These are phyloP conservation scores for Porpolomopsis calyptriformis DNA, from an alignment of 768 basidiomycete species.

Conservation along the genomic window DNA sequence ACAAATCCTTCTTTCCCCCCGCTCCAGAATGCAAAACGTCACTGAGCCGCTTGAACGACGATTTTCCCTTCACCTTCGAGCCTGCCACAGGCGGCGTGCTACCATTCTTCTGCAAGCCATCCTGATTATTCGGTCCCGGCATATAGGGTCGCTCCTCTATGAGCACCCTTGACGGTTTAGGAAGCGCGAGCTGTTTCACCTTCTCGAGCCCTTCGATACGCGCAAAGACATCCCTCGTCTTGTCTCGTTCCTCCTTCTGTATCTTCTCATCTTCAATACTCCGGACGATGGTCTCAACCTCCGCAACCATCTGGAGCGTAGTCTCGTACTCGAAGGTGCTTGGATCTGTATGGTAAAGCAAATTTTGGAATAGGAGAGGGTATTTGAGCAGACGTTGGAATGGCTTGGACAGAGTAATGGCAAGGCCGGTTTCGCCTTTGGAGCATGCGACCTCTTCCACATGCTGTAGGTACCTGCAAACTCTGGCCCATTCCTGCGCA, in stretches of 20 bases:
- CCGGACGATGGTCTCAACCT: conserved; percentile 91
- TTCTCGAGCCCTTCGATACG: conserved; percentile 94
- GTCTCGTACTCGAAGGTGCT: conserved; percentile 96
- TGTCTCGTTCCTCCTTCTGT: conserved; percentile 90
- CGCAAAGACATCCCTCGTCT: conserved; percentile 89
- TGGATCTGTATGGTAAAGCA: conserved; percentile 93
- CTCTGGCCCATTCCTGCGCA: conserved; percentile 64
- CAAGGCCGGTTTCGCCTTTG: conserved; percentile 87
- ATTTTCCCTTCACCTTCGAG: conserved; percentile 66
- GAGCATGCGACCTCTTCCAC: conserved; percentile 74
- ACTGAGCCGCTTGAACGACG: conserved; percentile 81
- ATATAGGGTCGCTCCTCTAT: conserved; percentile 62
- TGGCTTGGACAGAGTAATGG: conserved; percentile 92
- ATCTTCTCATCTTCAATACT: conserved; percentile 98
- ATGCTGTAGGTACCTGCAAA: conserved; percentile 61
- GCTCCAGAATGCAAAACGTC: conserved; percentile 68
- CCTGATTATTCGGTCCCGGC: conserved; percentile 24
- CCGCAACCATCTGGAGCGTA: conserved; percentile 91
- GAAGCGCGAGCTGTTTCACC: conserved; percentile 83
- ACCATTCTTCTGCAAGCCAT: conserved; percentile 24
- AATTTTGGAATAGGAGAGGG: conserved; percentile 93
- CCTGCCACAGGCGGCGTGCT: conserved; percentile 32
- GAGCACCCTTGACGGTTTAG: conserved; percentile 83
- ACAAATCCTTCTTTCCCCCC: conserved; percentile 74
- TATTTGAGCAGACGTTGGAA: conserved; percentile 96